Evolutionary conservation across 768 basidiomycete genomes (phyloP), one percentile per base, ranked within the genome.

Genomic region (Phaeotremella skinneri): DNA sequence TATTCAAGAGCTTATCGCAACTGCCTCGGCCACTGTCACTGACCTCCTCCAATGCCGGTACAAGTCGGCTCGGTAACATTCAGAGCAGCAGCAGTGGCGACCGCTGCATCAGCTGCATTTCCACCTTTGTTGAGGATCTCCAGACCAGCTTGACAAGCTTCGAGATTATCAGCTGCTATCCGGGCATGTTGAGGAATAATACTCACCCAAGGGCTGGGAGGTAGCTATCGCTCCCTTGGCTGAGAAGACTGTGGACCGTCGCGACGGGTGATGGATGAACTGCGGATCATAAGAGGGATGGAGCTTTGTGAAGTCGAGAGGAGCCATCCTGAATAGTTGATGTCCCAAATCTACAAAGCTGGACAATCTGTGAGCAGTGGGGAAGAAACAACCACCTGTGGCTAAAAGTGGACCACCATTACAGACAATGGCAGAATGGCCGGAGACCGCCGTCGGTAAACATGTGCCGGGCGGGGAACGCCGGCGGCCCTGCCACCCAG

Each of bases 101-200:
- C 92, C 5, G 96, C 93, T 27, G 91, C 91, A 79, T 96, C 91
- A 61, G 89, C 90, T 91, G 94, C 94, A 79, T 99, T 99, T 52
- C 96, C 96, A 13, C 96, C 96, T 76, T 87, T 88, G 53, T 86
- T 82, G 25, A 99, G 80, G 64, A 99, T 89, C 78, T 96, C 91
- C 29, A 98, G 77, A 0, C 94, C 96, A 17, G 90, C 93, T 72
- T 89, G 87, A 16, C 87, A 86, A 0, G 96, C 96, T 37, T 91
- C 43, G 20, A 42, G 39, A 49, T 7, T 16, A 21, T 37, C 13
- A 37, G 13, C 29, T 42, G 2, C 31, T 50, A 13, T 13, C 37
- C 43, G 29, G 45, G 14, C n/a, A 1, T 20, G 29, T n/a, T 16
- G 27, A 21, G 43, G 32, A 20, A 25, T 39, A 31, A 0, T 14